phyloP scores from a whole-genome alignment of 306 rosid species.

The Hippophae gyantsensis region DNA sequence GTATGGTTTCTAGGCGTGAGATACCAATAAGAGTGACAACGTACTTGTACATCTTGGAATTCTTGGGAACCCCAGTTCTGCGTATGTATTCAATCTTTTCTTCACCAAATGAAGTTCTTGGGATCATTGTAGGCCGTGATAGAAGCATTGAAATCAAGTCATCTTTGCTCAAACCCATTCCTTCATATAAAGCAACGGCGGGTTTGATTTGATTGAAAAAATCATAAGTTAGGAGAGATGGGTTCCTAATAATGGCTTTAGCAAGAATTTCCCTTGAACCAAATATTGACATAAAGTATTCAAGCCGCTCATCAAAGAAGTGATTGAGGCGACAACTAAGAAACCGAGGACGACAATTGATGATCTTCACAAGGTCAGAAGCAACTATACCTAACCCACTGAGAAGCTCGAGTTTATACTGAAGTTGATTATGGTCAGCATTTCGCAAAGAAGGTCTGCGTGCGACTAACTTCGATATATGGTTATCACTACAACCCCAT shows the following conservation, averaged over 20 bases:
- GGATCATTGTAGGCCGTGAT: constrained; percentile 47
- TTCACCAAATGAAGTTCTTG: constrained; percentile 53
- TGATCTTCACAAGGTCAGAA: constrained; percentile 51
- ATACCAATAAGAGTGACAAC: constrained; percentile 56
- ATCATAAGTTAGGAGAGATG: constrained; percentile 44
- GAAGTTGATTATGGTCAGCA: constrained; percentile 28
- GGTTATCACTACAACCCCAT: constrained; percentile 61
- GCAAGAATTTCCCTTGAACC: constrained; percentile 47
- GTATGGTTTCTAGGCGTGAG: constrained; percentile 61
- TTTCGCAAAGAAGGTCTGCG: constrained; percentile 36
- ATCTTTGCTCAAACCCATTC: constrained; percentile 40
- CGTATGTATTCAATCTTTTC: constrained; percentile 56
- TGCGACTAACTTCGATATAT: constrained; percentile 30
- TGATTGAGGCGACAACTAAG: constrained; percentile 26
- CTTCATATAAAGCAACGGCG: constrained; percentile 33
- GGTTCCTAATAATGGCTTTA: constrained; percentile 61
- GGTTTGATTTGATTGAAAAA: constrained; percentile 29
- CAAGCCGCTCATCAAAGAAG: constrained; percentile 44
- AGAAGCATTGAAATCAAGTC: constrained; percentile 55
- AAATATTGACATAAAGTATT: constrained; percentile 41
- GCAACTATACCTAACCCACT: constrained; percentile 38
- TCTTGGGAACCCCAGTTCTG: constrained; percentile 38
- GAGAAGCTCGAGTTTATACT: constrained; percentile 37
- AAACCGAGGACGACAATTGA: constrained; percentile 51
- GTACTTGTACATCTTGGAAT: constrained; percentile 57